Percentiles rank a stretch among this genome's conserved stretches.
phyloP scores from a whole-genome alignment of 106 monocot genomes.

The Iris macrosiphon region DNA sequence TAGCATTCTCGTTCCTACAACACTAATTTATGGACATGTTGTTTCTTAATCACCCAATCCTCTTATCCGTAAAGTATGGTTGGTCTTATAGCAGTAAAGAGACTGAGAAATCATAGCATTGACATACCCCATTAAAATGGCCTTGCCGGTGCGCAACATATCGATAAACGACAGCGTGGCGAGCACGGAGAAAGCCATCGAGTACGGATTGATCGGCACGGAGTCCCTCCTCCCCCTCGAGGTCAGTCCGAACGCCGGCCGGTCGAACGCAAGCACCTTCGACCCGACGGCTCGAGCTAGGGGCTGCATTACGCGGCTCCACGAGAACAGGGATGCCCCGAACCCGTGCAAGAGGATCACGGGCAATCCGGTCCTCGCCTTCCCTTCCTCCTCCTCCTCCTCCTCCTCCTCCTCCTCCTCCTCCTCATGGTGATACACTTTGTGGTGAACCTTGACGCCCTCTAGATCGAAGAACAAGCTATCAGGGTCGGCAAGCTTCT shows the following conservation, averaged over 20 bases:
- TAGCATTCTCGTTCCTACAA: too few species aligned
- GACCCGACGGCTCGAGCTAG: constrained; percentile 48
- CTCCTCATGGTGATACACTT: constrained; percentile 38
- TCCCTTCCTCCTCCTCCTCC: neutral
- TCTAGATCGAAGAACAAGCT: constrained; percentile 68
- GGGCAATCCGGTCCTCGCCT: constrained; percentile 32
- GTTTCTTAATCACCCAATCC: too few species aligned
- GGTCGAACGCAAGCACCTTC: constrained; percentile 88
- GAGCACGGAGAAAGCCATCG: constrained; percentile 72
- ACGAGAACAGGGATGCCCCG: constrained; percentile 82
- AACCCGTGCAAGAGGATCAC: constrained; percentile 79
- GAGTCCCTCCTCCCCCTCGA: constrained; percentile 26
- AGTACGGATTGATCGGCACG: constrained; percentile 65
- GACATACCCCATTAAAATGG: constrained; percentile 84
- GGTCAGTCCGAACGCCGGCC: constrained; percentile 91
- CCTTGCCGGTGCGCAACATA: constrained; percentile 48
- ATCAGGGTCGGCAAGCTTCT: constrained; percentile 61
- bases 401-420: constrained; percentile 2
- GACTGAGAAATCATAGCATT: too few species aligned
- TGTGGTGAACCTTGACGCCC: constrained; percentile 80
- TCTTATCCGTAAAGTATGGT: too few species aligned
- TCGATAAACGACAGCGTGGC: constrained; percentile 71
- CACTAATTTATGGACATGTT: too few species aligned
- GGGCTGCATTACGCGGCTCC: constrained; percentile 64
- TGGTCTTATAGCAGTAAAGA: too few species aligned